phyloP scores from a whole-genome alignment of 371 early-diverging fungal genomes.

The Caulochytrium protostelioides region DNA sequence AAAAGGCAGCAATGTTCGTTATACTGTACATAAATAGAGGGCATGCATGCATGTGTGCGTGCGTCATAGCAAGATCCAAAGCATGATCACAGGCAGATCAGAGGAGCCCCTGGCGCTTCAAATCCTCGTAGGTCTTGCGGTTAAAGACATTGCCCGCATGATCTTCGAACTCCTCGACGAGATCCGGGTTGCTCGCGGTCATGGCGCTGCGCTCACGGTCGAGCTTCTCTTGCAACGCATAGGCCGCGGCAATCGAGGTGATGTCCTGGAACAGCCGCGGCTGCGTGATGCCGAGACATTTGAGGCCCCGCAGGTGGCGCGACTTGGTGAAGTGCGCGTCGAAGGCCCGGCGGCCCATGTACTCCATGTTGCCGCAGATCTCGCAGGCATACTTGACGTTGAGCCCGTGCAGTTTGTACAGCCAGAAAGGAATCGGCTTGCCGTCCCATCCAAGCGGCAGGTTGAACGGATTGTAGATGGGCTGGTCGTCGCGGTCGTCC shows the following conservation, averaged over 20 bases:
- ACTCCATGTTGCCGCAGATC: conserved; percentile 86
- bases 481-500: conserved; percentile 68
- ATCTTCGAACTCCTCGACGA: conserved; percentile 90
- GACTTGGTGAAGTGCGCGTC: conserved; percentile 90
- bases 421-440: conserved; percentile 96
- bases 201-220: conserved; percentile 29
- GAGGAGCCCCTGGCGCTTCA: conserved; percentile 74
- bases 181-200: conserved; percentile 43
- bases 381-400: conserved; percentile 89
- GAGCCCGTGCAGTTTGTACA: conserved; percentile 90
- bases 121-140: conserved; percentile 89
- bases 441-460: conserved; percentile 96
- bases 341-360: conserved; percentile 92
- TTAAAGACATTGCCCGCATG: conserved; percentile 91
- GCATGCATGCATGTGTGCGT: too few species aligned
- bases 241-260: conserved; percentile 74
- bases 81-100: conserved; percentile 14
- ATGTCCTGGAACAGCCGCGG: conserved; percentile 84
- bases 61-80: too few species aligned
- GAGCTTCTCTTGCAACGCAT: conserved; percentile 61
- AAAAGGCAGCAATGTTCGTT: background rate
- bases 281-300: conserved; percentile 81
- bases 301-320: conserved; percentile 88
- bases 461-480: conserved; percentile 87
- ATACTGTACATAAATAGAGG: background rate